These are phyloP conservation scores for Phytopythium montanum DNA, from an alignment of 352 stramenopile species.

Conservation along the genomic window DNA sequence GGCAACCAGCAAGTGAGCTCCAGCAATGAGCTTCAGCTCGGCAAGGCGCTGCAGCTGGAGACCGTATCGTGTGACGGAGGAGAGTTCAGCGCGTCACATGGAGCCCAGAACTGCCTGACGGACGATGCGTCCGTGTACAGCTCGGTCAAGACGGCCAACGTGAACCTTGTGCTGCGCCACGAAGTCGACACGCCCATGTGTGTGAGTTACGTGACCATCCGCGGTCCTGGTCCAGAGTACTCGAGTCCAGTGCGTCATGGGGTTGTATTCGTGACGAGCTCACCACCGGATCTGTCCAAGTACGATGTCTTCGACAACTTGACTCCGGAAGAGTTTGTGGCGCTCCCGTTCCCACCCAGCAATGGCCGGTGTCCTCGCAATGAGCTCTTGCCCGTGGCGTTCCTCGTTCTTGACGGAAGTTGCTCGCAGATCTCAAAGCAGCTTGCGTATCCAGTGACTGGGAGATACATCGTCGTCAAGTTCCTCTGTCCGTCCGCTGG, in stretches of 20 bases:
- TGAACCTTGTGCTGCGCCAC: conserved; percentile 80
- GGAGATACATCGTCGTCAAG: conserved; percentile 80
- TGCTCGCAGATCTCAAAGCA: conserved; percentile 78
- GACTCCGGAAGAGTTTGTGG: conserved; percentile 72
- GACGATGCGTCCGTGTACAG: conserved; percentile 84
- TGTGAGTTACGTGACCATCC: conserved; percentile 64
- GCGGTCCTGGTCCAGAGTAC: conserved; percentile 72
- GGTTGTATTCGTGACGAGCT: conserved; percentile 70
- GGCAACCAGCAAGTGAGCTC: conserved; percentile 36
- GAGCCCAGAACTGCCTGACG: conserved; percentile 59
- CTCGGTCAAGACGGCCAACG: conserved; percentile 62
- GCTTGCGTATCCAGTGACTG: conserved; percentile 56
- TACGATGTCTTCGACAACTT: conserved; percentile 67
- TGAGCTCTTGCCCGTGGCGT: conserved; percentile 65
- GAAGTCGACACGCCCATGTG: conserved; percentile 80
- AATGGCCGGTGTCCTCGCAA: conserved; percentile 46
- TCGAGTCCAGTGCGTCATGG: conserved; percentile 67
- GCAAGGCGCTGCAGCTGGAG: conserved; percentile 67
- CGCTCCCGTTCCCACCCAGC: conserved; percentile 57
- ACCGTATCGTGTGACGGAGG: conserved; percentile 70
- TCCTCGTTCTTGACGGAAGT: conserved; percentile 74
- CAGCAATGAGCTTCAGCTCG: conserved; percentile 63
- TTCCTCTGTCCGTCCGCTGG: conserved; percentile 57
- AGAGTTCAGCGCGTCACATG: conserved; percentile 76
- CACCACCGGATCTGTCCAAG: conserved; percentile 37